phyloP scores from a whole-genome alignment of 306 rosid species.

The Cicer arietinum region DNA sequence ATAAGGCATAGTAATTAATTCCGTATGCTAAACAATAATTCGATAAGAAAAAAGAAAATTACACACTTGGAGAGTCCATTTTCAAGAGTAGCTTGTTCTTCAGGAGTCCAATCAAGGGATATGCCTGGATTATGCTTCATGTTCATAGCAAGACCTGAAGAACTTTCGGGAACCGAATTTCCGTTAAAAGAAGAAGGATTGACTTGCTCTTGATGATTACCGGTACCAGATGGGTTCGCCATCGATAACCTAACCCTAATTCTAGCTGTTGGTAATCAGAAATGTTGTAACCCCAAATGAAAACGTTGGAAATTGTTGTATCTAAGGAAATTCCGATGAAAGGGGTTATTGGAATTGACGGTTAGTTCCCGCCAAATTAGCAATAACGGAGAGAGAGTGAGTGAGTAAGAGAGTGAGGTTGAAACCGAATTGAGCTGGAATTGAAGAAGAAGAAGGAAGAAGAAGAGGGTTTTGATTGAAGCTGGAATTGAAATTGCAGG shows the following conservation, averaged over 20 bases:
- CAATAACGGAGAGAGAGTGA: slow-evolving; percentile 3
- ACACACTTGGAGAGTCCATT: slow-evolving; percentile 86
- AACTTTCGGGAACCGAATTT: slow-evolving; percentile 69
- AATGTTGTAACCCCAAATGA: neutral
- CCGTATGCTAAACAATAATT: neutral
- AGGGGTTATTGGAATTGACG: slow-evolving; percentile 46
- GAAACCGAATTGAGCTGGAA: slow-evolving; percentile 10
- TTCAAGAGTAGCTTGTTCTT: slow-evolving; percentile 84
- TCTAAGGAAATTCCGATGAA: slow-evolving; percentile 39
- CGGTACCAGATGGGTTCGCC: slow-evolving; percentile 73
- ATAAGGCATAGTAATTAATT: neutral
- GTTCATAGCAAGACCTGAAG: slow-evolving; percentile 70
- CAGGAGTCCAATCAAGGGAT: slow-evolving; percentile 81
- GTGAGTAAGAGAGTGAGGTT: neutral
- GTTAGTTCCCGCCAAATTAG: slow-evolving; percentile 69
- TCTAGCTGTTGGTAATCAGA: neutral
- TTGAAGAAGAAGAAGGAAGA: neutral
- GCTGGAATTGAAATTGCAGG: slow-evolving; percentile 44
- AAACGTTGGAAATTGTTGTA: neutral
- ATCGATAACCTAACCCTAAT: slow-evolving; percentile 44
- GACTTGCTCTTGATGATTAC: slow-evolving; percentile 73
- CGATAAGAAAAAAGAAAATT: neutral
- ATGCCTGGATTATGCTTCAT: slow-evolving; percentile 98
- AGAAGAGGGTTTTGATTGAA: slow-evolving; percentile 50
- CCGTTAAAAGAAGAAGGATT: slow-evolving; percentile 81